These are phyloP conservation scores for Halenospora varia DNA, from an alignment of 495 filamentous ascomycete genomes.

Conservation along the genomic window DNA sequence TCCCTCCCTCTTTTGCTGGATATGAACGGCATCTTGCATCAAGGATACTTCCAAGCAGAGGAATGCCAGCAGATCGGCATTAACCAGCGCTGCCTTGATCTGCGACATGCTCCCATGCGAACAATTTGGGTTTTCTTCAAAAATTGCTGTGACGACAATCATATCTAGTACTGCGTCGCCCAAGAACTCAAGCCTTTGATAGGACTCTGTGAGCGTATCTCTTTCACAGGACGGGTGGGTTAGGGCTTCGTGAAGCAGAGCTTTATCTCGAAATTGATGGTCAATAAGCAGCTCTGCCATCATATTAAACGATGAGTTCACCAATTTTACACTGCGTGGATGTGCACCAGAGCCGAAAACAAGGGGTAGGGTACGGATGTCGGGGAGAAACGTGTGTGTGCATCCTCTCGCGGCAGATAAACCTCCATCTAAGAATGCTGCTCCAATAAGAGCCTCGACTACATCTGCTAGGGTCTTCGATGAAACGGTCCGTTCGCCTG, in stretches of 20 bases:
- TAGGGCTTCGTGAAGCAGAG: background rate
- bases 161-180: background rate
- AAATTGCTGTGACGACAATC: background rate
- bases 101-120: background rate
- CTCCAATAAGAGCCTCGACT: background rate
- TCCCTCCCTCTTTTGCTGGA: background rate
- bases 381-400: background rate
- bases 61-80: background rate
- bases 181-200: background rate
- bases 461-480: background rate
- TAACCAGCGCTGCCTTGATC: background rate
- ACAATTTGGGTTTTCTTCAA: background rate
- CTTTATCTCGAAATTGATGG: background rate
- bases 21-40: background rate
- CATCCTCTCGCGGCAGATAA: background rate
- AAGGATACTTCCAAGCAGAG: background rate
- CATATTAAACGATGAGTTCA: background rate
- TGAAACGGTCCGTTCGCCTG: background rate
- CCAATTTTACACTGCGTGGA: background rate
- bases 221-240: background rate
- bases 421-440: background rate
- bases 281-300: background rate
- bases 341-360: background rate
- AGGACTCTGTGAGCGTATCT: constrained; percentile 1
- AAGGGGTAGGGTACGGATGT: background rate